These are phyloP conservation scores for Symbiodinium pilosum DNA, from an alignment of 73 alveolate species.

Conservation along the genomic window DNA sequence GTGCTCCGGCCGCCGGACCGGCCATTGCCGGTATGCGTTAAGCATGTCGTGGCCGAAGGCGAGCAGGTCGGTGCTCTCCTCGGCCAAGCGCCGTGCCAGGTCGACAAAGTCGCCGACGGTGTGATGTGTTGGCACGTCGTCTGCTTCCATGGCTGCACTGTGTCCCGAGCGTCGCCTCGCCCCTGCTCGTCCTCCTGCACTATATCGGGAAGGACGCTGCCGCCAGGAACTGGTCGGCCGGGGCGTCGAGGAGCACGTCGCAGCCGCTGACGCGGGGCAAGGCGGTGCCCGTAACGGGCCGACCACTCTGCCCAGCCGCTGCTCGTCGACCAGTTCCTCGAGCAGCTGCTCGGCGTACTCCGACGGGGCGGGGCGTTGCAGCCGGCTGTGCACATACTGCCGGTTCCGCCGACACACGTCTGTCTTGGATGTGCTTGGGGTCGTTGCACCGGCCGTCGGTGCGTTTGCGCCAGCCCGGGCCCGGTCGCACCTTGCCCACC, in stretches of 20 bases:
- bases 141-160: too few relatives aligned
- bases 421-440: not conserved
- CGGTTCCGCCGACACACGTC: not conserved
- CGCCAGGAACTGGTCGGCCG: not conserved
- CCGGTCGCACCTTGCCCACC: not conserved
- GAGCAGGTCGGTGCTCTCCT: not conserved
- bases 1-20: not conserved
- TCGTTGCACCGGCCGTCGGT: not conserved
- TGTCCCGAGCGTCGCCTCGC: too few relatives aligned
- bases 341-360: not conserved
- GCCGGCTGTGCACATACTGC: not conserved
- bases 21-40: not conserved
- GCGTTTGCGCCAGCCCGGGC: not conserved
- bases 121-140: not conserved
- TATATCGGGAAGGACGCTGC: not conserved
- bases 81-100: too few relatives aligned
- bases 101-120: not conserved
- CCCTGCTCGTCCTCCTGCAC: too few relatives aligned
- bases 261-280: not conserved
- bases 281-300: not conserved
- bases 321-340: not conserved
- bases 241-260: not conserved
- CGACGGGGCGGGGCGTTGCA: not conserved
- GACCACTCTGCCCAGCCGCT: not conserved
- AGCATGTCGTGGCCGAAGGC: not conserved